Percentiles rank a stretch among this genome's conserved stretches.
Evolutionary conservation across 345 rosid species (phyloP).

Genomic region (Citrus trifoliata): DNA sequence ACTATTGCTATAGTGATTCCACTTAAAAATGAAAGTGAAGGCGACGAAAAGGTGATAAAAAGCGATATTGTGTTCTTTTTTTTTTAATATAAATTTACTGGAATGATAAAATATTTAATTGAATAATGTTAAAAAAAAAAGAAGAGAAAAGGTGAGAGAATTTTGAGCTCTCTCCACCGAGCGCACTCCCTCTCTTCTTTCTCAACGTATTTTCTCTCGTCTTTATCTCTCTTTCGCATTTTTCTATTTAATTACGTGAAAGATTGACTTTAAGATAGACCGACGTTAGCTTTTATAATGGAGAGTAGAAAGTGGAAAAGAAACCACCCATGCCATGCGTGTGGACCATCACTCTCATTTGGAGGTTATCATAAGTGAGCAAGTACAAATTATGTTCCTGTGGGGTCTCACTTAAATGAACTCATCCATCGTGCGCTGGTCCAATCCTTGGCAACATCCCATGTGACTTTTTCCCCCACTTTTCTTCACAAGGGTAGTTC

Average conservation of each 20-base stretch:
- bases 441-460: conserved; percentile 32
- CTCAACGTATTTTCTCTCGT: too few relatives aligned
- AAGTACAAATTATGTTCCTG: conserved; percentile 27
- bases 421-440: conserved; percentile 13
- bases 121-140: too few relatives aligned
- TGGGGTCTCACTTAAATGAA: conserved; percentile 10
- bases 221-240: too few relatives aligned
- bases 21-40: not conserved
- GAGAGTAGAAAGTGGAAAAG: not conserved
- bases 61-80: not conserved
- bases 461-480: conserved; percentile 23
- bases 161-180: too few relatives aligned
- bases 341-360: conserved; percentile 34
- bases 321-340: conserved; percentile 23
- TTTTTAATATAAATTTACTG: too few relatives aligned
- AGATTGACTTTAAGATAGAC: not conserved
- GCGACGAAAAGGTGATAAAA: not conserved
- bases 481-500: not conserved
- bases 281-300: not conserved
- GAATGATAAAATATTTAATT: not conserved
- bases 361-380: conserved; percentile 21
- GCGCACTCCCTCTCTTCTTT: too few relatives aligned
- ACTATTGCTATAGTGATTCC: too few relatives aligned
- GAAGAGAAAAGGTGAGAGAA: too few relatives aligned
- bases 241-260: not conserved